Base-by-base conservation (phyloP, 129 eudicot species). In the Calendula officinalis region DNA sequence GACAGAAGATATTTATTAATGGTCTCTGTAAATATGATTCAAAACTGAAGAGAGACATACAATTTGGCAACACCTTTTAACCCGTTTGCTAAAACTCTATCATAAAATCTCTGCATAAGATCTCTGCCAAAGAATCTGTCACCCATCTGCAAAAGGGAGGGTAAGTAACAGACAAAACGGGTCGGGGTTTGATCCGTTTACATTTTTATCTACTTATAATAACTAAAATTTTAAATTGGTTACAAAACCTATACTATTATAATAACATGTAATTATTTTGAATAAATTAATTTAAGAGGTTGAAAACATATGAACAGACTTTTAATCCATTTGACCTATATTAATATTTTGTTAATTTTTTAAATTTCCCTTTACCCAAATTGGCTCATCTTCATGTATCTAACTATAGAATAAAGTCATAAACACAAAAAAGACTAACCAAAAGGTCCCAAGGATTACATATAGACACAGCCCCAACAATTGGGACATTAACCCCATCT, bases 371-470 rank as follows among this genome's bases (percentile, higher is more conserved):
- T 13, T 13, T 6, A 38, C 38, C 2, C 5, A 3, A 37, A 36
- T 0, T 33, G 4, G 3, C 33, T n/a, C 15, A 2, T 35, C 39
- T 60, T 16, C n/a, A n/a, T n/a, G n/a, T n/a, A n/a, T n/a, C n/a
- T n/a, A n/a, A n/a, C n/a, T n/a, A n/a, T n/a, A n/a, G n/a, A n/a
- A n/a, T n/a, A n/a, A n/a, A n/a, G n/a, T n/a, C n/a, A n/a, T 60
- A 1, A 39, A 11, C 61, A 32, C 47, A 57, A 16, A 16, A 82
- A 36, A 30, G 43, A 75, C 97, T 74, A 38, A 91, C 97, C 95
- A 86, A 78, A 70, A 84, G 83, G 62, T 91, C 95, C 95, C 91
- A 91, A 34, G 97, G 97, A 74, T 83, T 82, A 78, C 95, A 82
- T 46, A 91, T 78, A 54, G 95, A 86, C 58, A 83, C 95, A 67